These are phyloP conservation scores for Penicillium sp. DNA, from an alignment of 2,329 filamentous ascomycete species.

Conservation along the genomic window DNA sequence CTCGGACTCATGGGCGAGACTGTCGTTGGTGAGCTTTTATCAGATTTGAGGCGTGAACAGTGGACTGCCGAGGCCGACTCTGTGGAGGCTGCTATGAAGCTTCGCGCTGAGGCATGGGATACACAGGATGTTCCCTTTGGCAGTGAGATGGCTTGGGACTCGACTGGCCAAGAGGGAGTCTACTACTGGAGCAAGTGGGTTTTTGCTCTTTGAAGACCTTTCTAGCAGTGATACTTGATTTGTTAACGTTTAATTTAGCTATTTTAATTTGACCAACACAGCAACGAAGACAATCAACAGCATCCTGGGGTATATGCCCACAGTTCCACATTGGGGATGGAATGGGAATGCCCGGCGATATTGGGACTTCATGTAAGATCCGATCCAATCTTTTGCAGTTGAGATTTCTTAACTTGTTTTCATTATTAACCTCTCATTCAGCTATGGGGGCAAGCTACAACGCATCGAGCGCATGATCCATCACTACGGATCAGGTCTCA, in stretches of 20 bases:
- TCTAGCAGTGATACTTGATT: background rate
- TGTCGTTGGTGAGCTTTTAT: conserved; percentile 35
- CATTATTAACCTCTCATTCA: background rate
- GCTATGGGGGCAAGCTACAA: conserved; percentile 3
- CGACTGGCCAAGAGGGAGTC: conserved; percentile 61
- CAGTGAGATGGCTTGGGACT: conserved; percentile 64
- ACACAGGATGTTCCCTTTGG: conserved; percentile 55
- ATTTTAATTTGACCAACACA: background rate
- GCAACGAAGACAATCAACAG: background rate
- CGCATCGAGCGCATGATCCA: conserved; percentile 55
- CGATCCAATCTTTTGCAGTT: background rate
- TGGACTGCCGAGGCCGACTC: background rate
- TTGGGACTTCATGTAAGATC: background rate
- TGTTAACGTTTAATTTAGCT: background rate
- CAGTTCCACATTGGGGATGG: background rate
- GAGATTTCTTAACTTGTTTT: too few relatives aligned
- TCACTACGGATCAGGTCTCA: conserved; percentile 62
- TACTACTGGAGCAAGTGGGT: conserved; percentile 57
- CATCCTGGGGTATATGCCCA: background rate
- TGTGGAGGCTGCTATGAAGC: background rate
- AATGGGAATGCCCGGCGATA: background rate
- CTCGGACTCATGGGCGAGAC: conserved; percentile 58
- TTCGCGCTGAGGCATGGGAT: conserved; percentile 54
- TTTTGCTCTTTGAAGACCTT: background rate
- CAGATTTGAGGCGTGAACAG: conserved; percentile 38